Percentiles rank a stretch among this genome's conserved stretches.
These are phyloP conservation scores for Paecilomyces niveus DNA, from an alignment of 2,329 filamentous ascomycete genomes.

Conservation along the genomic window DNA sequence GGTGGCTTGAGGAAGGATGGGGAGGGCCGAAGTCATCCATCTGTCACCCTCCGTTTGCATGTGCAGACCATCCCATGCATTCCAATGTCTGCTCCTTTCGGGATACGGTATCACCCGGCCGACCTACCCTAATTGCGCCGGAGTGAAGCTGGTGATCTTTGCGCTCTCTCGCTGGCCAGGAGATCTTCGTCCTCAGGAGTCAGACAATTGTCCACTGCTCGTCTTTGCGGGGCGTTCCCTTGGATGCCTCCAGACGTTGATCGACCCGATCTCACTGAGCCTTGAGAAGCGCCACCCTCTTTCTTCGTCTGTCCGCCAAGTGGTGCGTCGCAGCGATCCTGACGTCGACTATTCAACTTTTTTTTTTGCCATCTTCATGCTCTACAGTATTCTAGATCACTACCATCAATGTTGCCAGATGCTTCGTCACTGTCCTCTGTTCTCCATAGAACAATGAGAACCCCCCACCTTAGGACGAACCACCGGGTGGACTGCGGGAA, in stretches of 20 bases:
- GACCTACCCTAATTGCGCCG: neutral
- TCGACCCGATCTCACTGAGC: neutral
- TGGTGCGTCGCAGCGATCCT: neutral
- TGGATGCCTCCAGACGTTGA: neutral
- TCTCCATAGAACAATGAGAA: no score
- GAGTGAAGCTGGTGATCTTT: neutral
- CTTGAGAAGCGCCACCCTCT: neutral
- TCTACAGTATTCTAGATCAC: neutral
- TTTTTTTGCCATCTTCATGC: neutral
- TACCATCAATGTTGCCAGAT: neutral
- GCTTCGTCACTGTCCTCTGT: neutral
- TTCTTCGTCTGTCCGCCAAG: neutral
- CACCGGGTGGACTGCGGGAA: neutral
- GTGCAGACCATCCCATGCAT: neutral
- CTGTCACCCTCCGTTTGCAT: neutral
- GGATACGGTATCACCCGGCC: neutral
- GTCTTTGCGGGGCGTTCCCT: neutral
- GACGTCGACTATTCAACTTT: neutral
- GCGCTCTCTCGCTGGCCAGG: neutral
- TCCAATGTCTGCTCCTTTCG: neutral
- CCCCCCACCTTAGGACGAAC: no score
- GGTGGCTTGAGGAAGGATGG: neutral
- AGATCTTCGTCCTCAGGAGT: no score
- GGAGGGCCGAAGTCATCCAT: neutral
- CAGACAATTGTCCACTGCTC: no score